Evolutionary conservation across 371 early-diverging fungal genomes (phyloP), one percentile per base, ranked within the genome.

Genomic region (Mortierella sp.): DNA sequence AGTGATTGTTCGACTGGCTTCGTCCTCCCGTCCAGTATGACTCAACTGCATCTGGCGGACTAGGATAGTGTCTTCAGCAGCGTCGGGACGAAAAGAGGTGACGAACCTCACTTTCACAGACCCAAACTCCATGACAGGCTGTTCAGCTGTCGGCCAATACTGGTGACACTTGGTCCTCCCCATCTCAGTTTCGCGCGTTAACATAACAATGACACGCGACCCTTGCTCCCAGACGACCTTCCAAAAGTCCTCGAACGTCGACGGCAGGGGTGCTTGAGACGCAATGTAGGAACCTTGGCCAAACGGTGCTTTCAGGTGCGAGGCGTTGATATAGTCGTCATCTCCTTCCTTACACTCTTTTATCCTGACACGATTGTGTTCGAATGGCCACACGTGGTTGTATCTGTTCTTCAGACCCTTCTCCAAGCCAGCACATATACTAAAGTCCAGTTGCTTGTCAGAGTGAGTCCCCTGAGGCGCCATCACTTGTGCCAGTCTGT

Each of bases 231-330:
- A 95, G 14, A 92, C 81, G 82, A 96, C 89, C 49, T 85, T 85
- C 96, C 97, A 98, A 67, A 98, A 98, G 61, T 95, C 96, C 12
- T 83, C 85, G 48, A 91, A 83, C 0, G 97, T 95, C 39, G 87
- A 81, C 10, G 90, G 88, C 19, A 96, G 70, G 16, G 97, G 97
- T 0, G 93, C 97, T 80, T 97, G 97, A 0, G 95, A 89, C 18
- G 92, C 93, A 45, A 97, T 94, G 70, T 94, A 97, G 0, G 58
- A 51, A 26, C 50, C 61, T 2, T 46, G 24, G 18, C 63, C 84
- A 49, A 90, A 81, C 0, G 95, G 93, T 28, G 87, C 79, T 39
- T 54, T 72, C 28, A 89, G 48, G 41, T 74, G 79, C 39, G 84
- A 84, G 0, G 95, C 95, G 71, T 97, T 96, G 81, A 95, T 95